Conservation (phyloP, 768 basidiomycete species). For the Lentinula sp. region DNA sequence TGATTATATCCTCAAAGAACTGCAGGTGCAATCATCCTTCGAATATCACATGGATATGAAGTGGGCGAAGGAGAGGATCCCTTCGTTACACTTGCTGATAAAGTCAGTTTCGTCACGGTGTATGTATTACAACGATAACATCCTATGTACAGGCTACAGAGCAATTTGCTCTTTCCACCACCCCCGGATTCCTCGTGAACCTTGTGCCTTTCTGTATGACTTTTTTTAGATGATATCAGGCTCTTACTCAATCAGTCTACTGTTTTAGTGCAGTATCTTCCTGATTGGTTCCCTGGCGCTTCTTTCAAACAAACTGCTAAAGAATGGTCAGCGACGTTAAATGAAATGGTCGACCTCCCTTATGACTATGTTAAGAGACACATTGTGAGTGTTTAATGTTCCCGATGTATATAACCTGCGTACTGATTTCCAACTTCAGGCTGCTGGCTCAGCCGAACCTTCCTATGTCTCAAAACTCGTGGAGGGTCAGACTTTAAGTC, state of each 20-base stretch:
- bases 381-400: constrained; percentile 27
- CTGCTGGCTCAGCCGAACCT: constrained; percentile 13
- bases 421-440: background rate
- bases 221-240: background rate
- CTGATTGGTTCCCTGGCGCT: constrained; percentile 56
- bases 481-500: constrained; percentile 6
- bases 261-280: constrained; percentile 36
- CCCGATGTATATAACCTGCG: no score
- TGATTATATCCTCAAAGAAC: constrained; percentile 22
- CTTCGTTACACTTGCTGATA: constrained; percentile 31
- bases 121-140: constrained; percentile 3
- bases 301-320: constrained; percentile 43
- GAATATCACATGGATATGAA: constrained; percentile 38
- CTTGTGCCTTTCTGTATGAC: constrained; percentile 38
- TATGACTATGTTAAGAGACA: constrained; percentile 36
- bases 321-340: constrained; percentile 34
- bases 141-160: background rate
- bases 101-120: constrained; percentile 22
- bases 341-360: constrained; percentile 42
- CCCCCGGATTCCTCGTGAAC: constrained; percentile 45
- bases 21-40: constrained; percentile 37
- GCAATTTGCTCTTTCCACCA: constrained; percentile 15
- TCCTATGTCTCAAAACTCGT: constrained; percentile 16
- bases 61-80: constrained; percentile 32
- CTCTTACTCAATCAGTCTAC: background rate